Conservation (phyloP, 441 rosid genomes). For the Rhodomyrtus psidioides region DNA sequence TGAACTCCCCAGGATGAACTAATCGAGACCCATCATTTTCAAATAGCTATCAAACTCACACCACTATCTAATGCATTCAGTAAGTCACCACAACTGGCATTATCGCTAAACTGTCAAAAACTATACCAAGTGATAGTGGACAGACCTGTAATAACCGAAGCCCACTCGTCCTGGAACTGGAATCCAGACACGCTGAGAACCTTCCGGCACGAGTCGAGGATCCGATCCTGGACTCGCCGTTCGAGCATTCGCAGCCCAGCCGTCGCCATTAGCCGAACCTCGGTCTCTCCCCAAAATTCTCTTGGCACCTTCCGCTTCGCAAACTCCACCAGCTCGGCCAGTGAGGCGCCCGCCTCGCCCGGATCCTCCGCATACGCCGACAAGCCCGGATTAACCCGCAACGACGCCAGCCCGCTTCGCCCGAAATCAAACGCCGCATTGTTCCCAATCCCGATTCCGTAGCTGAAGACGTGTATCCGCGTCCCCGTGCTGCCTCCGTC, state of each 20-base stretch:
- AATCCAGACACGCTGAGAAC: constrained; percentile 59
- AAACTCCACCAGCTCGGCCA: constrained; percentile 54
- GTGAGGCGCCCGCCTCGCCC: constrained; percentile 42
- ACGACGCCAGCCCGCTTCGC: constrained; percentile 23
- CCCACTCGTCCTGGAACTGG: constrained; percentile 57
- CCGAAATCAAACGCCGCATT: constrained; percentile 40
- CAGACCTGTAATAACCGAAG: constrained; percentile 72
- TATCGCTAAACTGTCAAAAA: neutral
- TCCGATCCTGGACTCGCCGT: constrained; percentile 33
- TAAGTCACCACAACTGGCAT: neutral
- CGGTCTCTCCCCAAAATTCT: constrained; percentile 49
- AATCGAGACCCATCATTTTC: neutral
- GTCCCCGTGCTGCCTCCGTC: constrained; percentile 97
- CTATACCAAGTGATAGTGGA: neutral
- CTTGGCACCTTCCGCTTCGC: constrained; percentile 47
- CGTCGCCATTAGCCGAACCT: constrained; percentile 79
- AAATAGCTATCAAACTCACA: neutral
- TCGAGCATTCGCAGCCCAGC: constrained; percentile 82
- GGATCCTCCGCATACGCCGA: constrained; percentile 55
- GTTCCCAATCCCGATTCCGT: constrained; percentile 19
- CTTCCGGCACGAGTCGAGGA: constrained; percentile 41
- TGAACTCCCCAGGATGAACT: neutral
- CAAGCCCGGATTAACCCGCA: constrained; percentile 72
- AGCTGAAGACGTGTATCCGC: constrained; percentile 58
- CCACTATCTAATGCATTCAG: neutral